Evolutionary conservation across 1,284 basidiomycete species (phyloP), one percentile per base, ranked within the genome.

Genomic region (Moniliophthora roreri): DNA sequence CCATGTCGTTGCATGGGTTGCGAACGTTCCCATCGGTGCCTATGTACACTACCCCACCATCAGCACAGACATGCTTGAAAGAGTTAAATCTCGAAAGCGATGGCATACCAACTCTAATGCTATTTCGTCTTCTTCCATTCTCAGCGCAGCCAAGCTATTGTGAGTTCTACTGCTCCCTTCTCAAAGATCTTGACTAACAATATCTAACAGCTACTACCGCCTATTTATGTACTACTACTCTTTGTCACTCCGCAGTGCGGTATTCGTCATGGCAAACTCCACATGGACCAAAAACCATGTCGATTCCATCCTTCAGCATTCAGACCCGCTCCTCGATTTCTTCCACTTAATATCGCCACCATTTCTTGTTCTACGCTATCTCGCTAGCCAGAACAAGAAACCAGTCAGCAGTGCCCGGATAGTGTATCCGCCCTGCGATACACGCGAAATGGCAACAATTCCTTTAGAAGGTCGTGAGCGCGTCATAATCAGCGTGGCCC

Each of bases 1-100:
- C 64, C 92, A 89, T 2, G 71, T 91, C 11, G 87, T 93, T 2
- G 74, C 81, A 4, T 69, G 84, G 36, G 68, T 96, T 53, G 76
- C 77, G 3, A 69, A 76, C 9, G 75, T 92, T 18, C 87, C 91
- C 0, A 80, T 96, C 13, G 95, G 91, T 2, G 88, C 93, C 20
- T 99, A 99, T 65, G 85, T 95, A 3, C 97, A 99, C 70, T 99
- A 98, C 65, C 96, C 96, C 0, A 96, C 93, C 6, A 96, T 99
- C 65, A 93, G 91, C 66, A 90, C 89, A 1, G 89, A 95, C 60
- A 99, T 99, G 97, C 80, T 99, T 18, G 76, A 79, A 38, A 84
- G 96, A 15, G 93, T 98, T 16, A 73, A 77, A 48, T 76, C 77
- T 2, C 77, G 86, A 10, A 70, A 76, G 49, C 68, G 71, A 1